Base-by-base conservation (phyloP, 2,329 filamentous ascomycete species). In the Colletotrichum cereale region DNA sequence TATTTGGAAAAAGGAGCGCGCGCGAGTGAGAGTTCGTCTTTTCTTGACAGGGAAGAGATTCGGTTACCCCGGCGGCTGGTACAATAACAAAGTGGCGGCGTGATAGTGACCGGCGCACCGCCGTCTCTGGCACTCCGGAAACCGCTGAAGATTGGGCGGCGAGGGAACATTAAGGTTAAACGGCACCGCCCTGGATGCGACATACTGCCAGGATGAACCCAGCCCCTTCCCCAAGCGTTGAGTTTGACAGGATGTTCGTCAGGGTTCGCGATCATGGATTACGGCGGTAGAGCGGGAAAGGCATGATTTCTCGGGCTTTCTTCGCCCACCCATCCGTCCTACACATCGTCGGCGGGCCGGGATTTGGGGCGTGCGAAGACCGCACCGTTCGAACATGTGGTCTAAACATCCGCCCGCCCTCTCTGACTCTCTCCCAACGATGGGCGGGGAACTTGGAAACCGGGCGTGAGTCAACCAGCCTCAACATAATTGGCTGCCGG, bases 11-110 rank as follows among this genome's bases (percentile, higher is more conserved):
- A 48, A 34, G 14, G 18, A 24, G 55, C 36, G 18, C 29, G 57
- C 67, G 62, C 62, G 62, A 70, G 38, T 70, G 56, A 56, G 38
- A 18, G 67, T 70, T 62, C 56, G 56, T 70, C 62, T 53, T 61
- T 67, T 62, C 67, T 62, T 44, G 26, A 18, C 47, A 47, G 34
- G 12, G 52, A 26, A 29, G 21, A 36, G 31, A 18, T 14, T 34
- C 36, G 58, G 58, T 50, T 16, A 26, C 42, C 55, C 31, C 29
- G 44, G 21, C 57, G 21, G 57, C 56, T 14, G 29, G 12, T 48
- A 66, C 31, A 24, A n/a, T 47, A 38, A 12, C 24, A 29, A 8
- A n/a, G n/a, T 14, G 47, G 47, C 47, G 4, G n/a, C 42, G 29
- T 16, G 29, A 11, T 31, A 26, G 26, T 47, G 40, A 31, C n/a